phyloP scores from a whole-genome alignment of 345 rosid species.

The Fremontodendron californicum region DNA sequence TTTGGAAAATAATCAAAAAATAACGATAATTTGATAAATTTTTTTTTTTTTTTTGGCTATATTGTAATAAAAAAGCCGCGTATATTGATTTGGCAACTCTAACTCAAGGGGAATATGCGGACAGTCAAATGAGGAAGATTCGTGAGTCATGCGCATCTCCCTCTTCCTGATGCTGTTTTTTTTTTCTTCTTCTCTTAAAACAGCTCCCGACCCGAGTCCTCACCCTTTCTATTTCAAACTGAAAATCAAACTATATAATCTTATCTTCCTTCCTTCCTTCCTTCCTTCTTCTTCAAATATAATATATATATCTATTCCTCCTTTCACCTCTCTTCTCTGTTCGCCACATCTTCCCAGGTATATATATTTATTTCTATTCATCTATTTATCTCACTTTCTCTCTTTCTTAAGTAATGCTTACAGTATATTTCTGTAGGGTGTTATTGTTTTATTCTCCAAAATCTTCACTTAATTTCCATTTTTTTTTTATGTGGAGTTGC shows the following conservation, averaged over 20 bases:
- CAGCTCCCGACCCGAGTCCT: background rate
- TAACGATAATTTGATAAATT: too few relatives aligned
- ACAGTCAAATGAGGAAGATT: conserved; percentile 16
- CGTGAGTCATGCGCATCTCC: conserved; percentile 20
- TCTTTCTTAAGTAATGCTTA: background rate
- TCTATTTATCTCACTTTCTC: background rate
- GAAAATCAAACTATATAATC: background rate
- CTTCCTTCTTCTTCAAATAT: background rate
- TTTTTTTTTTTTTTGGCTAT: too few relatives aligned
- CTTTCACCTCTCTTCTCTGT: background rate
- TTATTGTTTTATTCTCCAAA: background rate
- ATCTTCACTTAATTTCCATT: background rate
- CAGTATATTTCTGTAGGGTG: background rate
- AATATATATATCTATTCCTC: too few relatives aligned
- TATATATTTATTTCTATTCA: background rate
- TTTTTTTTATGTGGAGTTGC: background rate
- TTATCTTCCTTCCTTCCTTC: background rate
- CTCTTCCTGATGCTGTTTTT: background rate
- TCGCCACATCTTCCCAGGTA: conserved; percentile 7
- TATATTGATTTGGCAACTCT: background rate
- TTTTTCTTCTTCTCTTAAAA: background rate
- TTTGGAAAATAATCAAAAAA: too few relatives aligned
- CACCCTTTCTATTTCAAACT: background rate
- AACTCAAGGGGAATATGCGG: conserved; percentile 17
- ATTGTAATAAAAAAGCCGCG: too few relatives aligned